Base-by-base conservation (phyloP, 768 basidiomycete genomes). In the Coprinellus aureogranulatus region DNA sequence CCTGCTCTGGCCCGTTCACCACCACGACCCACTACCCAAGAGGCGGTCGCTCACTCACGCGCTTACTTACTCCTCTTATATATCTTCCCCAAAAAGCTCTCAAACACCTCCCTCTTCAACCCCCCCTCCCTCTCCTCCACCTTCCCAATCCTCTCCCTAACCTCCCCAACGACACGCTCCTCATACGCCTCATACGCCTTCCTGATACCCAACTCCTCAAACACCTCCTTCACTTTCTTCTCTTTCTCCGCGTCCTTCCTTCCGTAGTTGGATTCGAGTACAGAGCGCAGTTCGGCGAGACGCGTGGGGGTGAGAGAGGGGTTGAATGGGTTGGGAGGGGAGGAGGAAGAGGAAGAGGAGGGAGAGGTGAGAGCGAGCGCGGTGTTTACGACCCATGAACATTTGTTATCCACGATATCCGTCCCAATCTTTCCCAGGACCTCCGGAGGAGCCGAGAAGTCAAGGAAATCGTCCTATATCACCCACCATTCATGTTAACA, bases 401-500 rank as follows among this genome's bases (percentile, higher is more conserved):
- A 98, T 77, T 99, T 99, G 85, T 98, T 98, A 74, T 99, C 96
- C 58, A 98, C 72, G 66, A 99, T 99, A 71, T 98, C 97, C 16
- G 96, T 98, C 22, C 96, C 97, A 58, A 99, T 86, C 77, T 99
- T 98, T 47, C 96, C 96, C 52, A 98, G 89, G 64, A 89, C 81
- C 73, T 94, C 94, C 0, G 94, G 92, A 8, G 90, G 83, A 4
- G 88, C 94, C 20, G 90, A 87, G 69, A 85, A 97, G 72, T 99
- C 97, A 65, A 98, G 84, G 74, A 88, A 98, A 74, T 98, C 96
- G 69, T 98, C 96, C 73, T 34, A 34, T 34, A n/a, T n/a, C n/a
- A n/a, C n/a, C n/a, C n/a, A n/a, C n/a, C 34, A 14, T 34, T 14
- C 34, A 34, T 34, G 34, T 34, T 14, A 34, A 14, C 34, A 34